Base-by-base conservation (phyloP, 179 eudicot genomes). In the Kewa caespitosa region DNA sequence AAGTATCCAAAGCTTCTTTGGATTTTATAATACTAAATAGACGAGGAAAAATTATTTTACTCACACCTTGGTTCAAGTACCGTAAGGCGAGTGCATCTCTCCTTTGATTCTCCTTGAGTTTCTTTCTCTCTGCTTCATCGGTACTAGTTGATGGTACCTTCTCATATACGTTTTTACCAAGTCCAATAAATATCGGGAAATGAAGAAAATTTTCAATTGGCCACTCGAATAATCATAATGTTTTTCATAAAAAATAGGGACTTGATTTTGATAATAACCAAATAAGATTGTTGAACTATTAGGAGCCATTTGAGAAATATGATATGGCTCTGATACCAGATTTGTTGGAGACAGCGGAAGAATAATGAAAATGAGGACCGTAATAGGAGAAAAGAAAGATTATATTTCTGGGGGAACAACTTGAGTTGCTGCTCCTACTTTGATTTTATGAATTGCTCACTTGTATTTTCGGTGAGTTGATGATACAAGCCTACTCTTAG, bases 141-240 rank as follows among this genome's bases (percentile, higher is more conserved):
- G 63, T 0, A 12, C 32, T n/a, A n/a, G n/a, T 54, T 61, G 23
- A 32, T 54, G 74, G 28, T 36, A 68, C 33, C 1, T 68, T 55
- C 6, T 41, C 36, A 27, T 68, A 68, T 4, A 52, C 34, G 28
- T 41, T 23, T 68, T 68, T 55, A 42, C 55, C 5, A 68, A 43
- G 8, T 68, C 34, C 55, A 52, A 41, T 68, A 68, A 10, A 14
- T 68, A 52, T 42, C 28, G 54, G 25, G 54, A 25, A 18, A 68
- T 23, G 39, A 42, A 68, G 50, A 68, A 68, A 17, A 37, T 42
- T 68, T 68, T 20, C 72, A 68, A 39, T 41, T 27, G 54, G 15
- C 72, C 42, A 68, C 55, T 68, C 72, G 34, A 42, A 68, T 42
- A 68, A 28, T 41, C 72, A 68, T 68, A 68, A 28, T 41, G 72